Evolutionary conservation across 202 grass and related monocot genomes (phyloP).

Genomic region (Setaria italica): DNA sequence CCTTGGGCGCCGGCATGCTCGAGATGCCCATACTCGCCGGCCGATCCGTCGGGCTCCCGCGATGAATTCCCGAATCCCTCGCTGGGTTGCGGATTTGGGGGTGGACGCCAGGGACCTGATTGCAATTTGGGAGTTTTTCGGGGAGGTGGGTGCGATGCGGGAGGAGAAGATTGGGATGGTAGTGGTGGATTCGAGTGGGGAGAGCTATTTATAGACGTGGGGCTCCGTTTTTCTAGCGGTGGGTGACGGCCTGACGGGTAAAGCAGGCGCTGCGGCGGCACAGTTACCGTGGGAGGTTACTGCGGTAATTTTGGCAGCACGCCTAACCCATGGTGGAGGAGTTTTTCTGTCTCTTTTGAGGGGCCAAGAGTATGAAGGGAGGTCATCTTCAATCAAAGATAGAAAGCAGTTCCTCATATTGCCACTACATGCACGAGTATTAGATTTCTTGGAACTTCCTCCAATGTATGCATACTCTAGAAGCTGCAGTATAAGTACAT

Average conservation of each 20-base stretch:
- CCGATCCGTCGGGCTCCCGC: neutral
- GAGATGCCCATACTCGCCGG: slow-evolving; percentile 71
- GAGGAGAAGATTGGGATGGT: neutral
- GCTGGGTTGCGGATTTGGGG: slow-evolving; percentile 28
- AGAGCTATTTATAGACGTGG: slow-evolving; percentile 49
- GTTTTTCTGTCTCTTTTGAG: too few species aligned
- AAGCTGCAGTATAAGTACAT: too few species aligned
- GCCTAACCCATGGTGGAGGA: too few species aligned
- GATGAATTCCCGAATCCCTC: neutral
- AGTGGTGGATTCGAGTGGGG: neutral
- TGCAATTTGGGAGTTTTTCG: slow-evolving; percentile 20
- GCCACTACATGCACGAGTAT: too few species aligned
- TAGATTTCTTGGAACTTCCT: too few species aligned
- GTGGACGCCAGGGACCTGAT: neutral
- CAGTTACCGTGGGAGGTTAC: neutral
- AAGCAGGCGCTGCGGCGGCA: neutral
- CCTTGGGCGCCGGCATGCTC: slow-evolving; percentile 75
- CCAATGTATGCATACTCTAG: too few species aligned
- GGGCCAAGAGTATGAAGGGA: too few species aligned
- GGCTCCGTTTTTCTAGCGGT: neutral
- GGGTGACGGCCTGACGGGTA: neutral
- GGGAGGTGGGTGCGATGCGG: neutral
- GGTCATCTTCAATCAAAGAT: too few species aligned
- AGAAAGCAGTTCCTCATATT: too few species aligned
- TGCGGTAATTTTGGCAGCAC: neutral